Percentiles rank a stretch among this genome's conserved stretches.
Conservation (phyloP, 179 eudicot genomes). For the Drosera spatulata region DNA sequence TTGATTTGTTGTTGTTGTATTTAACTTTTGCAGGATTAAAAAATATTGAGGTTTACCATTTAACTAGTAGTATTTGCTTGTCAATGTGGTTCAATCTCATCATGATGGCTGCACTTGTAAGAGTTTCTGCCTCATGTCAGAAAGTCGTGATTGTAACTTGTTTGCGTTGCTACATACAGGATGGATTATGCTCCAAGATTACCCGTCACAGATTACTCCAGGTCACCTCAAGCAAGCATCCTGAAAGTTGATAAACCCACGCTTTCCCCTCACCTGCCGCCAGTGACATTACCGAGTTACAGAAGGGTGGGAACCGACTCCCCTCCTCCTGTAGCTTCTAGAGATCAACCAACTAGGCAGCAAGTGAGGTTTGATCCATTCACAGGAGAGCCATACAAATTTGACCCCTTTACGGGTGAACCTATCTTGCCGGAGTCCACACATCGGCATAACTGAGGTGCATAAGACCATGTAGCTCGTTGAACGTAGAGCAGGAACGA, state of each 20-base stretch:
- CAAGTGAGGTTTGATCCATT: slow-evolving; percentile 64
- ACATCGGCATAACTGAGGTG: slow-evolving; percentile 14
- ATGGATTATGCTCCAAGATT: slow-evolving; percentile 32
- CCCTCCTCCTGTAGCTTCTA: slow-evolving; percentile 9
- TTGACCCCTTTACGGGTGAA: slow-evolving; percentile 81
- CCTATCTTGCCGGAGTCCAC: slow-evolving; percentile 41
- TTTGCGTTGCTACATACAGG: no score
- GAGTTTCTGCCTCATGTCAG: no score
- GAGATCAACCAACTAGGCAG: slow-evolving; percentile 26
- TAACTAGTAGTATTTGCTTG: no score
- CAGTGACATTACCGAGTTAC: slow-evolving; percentile 15
- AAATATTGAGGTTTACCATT: no score
- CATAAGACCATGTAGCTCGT: no score
- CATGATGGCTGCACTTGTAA: no score
- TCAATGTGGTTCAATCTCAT: no score
- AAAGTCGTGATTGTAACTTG: no score
- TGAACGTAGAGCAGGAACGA: no score
- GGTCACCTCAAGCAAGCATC: slow-evolving; percentile 20
- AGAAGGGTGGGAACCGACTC: slow-evolving; percentile 17
- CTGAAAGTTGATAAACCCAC: slow-evolving; percentile 19
- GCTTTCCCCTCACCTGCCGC: slow-evolving; percentile 13
- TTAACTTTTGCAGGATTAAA: no score
- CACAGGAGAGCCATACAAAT: slow-evolving; percentile 71
- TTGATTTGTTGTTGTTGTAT: no score
- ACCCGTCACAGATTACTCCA: slow-evolving; percentile 25